phyloP scores from a whole-genome alignment of 352 stramenopile species.

The Pythium apleroticum region DNA sequence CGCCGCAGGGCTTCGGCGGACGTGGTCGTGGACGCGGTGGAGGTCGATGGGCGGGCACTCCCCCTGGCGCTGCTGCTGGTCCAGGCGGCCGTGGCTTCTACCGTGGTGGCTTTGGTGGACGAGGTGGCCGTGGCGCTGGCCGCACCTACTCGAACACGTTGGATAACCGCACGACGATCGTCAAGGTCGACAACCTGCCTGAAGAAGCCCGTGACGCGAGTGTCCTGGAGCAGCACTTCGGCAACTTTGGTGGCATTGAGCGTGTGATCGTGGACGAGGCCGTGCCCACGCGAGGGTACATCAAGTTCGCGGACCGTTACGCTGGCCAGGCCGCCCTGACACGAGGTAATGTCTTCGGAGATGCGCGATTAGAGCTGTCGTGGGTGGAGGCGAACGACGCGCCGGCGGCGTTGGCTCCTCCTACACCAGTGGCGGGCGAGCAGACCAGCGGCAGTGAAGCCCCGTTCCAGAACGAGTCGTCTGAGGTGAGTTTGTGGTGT shows the following conservation, averaged over 20 bases:
- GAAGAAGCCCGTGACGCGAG: conserved; percentile 73
- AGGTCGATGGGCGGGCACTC: conserved; percentile 25
- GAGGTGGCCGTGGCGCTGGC: conserved; percentile 34
- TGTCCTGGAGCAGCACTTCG: conserved; percentile 85
- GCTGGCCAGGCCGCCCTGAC: conserved; percentile 62
- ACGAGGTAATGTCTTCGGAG: conserved; percentile 58
- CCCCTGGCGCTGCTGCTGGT: conserved; percentile 18
- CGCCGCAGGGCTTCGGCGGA: background rate
- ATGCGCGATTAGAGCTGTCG: conserved; percentile 55
- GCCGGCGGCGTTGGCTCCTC: conserved; percentile 37
- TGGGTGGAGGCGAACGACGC: conserved; percentile 69
- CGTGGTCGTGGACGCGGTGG: conserved; percentile 30
- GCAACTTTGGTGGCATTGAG: conserved; percentile 81
- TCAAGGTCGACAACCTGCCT: conserved; percentile 73
- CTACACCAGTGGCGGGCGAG: conserved; percentile 12
- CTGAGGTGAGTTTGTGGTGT: conserved; percentile 19
- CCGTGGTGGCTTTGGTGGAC: conserved; percentile 27
- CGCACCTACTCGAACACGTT: conserved; percentile 62
- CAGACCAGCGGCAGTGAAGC: conserved; percentile 4
- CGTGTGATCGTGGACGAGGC: conserved; percentile 63
- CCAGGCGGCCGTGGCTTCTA: conserved; percentile 40
- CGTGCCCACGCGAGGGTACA: conserved; percentile 48
- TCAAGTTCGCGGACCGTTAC: conserved; percentile 87
- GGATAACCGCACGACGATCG: conserved; percentile 85
- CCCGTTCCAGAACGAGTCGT: conserved; percentile 13